Percentiles rank a stretch among this genome's conserved stretches.
phyloP scores from a whole-genome alignment of 371 early-diverging fungal species.

The Rhizoclosmatium hyalinum region DNA sequence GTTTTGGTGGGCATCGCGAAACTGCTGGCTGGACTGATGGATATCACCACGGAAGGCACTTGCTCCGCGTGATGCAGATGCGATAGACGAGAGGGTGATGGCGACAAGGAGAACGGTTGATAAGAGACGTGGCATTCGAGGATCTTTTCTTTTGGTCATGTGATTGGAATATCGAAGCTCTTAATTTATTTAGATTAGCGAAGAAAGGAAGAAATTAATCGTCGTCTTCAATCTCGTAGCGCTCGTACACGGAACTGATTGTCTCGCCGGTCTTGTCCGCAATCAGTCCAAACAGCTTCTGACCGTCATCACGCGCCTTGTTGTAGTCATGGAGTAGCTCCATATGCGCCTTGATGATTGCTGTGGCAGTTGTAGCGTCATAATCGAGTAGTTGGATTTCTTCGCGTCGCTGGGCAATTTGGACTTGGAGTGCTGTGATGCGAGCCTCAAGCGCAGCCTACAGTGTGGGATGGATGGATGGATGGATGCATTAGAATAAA shows the following conservation, averaged over 20 bases:
- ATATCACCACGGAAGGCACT: conserved; percentile 15
- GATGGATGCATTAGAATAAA: neutral
- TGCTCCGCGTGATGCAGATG: conserved; percentile 12
- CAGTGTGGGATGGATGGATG: neutral
- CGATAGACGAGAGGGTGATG: neutral
- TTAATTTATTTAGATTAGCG: neutral
- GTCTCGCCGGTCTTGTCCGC: conserved; percentile 22
- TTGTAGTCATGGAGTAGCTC: neutral
- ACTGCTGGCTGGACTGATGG: neutral
- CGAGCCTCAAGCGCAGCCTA: neutral
- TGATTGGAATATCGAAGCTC: neutral
- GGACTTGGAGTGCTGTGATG: neutral
- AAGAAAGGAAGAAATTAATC: neutral
- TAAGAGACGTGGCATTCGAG: neutral
- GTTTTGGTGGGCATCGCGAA: neutral
- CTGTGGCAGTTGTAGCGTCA: neutral
- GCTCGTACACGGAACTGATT: conserved; percentile 7
- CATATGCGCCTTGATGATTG: conserved; percentile 1
- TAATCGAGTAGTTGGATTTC: neutral
- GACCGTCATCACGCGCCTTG: conserved; percentile 20
- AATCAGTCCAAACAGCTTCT: conserved; percentile 26
- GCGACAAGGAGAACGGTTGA: neutral
- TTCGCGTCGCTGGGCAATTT: neutral
- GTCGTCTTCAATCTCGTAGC: conserved; percentile 1
- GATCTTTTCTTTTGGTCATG: neutral